Conservation (phyloP, 1,139 yeast species). For the Magnusiomyces magnusii region DNA sequence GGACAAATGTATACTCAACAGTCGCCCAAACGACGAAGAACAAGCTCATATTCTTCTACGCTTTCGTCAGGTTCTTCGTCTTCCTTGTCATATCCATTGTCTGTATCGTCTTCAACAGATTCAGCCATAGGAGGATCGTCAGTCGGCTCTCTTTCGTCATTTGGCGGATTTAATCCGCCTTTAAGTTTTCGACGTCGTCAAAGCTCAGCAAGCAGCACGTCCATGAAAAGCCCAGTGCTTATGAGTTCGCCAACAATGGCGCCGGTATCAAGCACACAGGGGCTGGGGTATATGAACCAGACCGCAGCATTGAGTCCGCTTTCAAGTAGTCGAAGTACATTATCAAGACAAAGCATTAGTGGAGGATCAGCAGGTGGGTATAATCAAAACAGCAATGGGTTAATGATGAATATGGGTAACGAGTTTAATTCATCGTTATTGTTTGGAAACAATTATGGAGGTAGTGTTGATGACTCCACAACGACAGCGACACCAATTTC, state of each 20-base stretch:
- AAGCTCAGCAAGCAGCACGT: neutral
- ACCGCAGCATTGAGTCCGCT: neutral
- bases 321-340: neutral
- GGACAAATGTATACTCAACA: neutral
- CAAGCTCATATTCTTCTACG: neutral
- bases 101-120: neutral
- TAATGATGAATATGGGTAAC: neutral
- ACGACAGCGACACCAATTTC: too few species aligned
- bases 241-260: neutral
- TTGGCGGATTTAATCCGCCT: neutral
- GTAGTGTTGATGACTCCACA: too few species aligned
- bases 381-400: neutral
- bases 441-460: neutral
- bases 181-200: neutral
- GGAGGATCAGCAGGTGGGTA: neutral
- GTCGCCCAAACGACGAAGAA: constrained; percentile 2
- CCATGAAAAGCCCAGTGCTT: neutral
- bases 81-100: neutral
- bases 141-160: neutral
- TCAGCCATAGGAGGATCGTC: neutral
- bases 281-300: neutral
- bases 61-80: neutral
- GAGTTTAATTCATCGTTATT: neutral
- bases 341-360: neutral
- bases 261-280: neutral